Evolutionary conservation across 225 moss, liverwort and hornwort species (phyloP).

Genomic region (Marchantia polymorpha): DNA sequence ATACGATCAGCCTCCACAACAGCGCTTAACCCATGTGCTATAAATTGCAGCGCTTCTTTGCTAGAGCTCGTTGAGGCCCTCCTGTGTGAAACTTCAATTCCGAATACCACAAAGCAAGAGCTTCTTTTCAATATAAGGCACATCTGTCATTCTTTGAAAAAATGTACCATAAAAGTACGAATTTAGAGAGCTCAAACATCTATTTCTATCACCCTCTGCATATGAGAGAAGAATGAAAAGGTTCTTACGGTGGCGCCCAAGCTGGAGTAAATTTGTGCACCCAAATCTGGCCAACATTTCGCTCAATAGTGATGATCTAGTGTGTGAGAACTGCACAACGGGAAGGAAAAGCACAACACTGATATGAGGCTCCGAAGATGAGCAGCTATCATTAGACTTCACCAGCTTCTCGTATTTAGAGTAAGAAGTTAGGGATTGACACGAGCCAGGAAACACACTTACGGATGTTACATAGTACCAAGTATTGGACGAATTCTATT

Average conservation of each 20-base stretch:
- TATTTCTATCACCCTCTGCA: too few species aligned
- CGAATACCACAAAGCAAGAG: too few species aligned
- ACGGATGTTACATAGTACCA: too few species aligned
- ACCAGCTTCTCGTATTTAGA: too few species aligned
- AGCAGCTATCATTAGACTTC: background rate
- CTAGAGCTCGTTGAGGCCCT: constrained; percentile 30
- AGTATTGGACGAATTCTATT: too few species aligned
- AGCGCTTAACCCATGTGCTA: constrained; percentile 69
- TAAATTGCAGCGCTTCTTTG: constrained; percentile 68
- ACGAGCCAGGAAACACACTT: background rate
- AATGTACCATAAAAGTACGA: too few species aligned
- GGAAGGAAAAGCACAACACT: background rate
- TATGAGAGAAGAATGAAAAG: background rate
- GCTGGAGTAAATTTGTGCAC: background rate
- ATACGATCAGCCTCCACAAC: constrained; percentile 66
- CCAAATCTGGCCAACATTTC: background rate
- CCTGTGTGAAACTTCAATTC: constrained; percentile 20
- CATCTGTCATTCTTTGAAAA: too few species aligned
- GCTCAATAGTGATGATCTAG: background rate
- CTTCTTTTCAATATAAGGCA: too few species aligned
- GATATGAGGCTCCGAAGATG: background rate
- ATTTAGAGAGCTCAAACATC: too few species aligned
- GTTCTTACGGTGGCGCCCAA: background rate
- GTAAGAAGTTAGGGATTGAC: background rate
- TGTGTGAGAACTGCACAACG: background rate